These are phyloP conservation scores for Falciphora oryzae DNA, from an alignment of 2,329 filamentous ascomycete species.

Conservation along the genomic window DNA sequence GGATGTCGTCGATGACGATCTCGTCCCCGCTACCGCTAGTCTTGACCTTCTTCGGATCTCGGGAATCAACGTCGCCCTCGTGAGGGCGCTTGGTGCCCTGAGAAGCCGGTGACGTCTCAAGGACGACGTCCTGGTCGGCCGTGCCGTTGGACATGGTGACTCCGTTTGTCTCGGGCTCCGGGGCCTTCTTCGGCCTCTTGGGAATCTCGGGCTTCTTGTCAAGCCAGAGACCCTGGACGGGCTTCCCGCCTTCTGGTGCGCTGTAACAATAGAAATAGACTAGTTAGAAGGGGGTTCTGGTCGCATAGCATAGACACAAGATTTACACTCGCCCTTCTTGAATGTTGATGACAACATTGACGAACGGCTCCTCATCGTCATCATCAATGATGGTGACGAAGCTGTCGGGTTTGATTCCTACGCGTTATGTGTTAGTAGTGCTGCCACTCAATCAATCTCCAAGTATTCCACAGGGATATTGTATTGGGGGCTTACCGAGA, in stretches of 20 bases:
- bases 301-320: conserved; percentile 20
- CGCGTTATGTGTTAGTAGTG: not conserved
- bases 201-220: conserved; percentile 45
- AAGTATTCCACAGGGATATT: not conserved
- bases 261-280: conserved; percentile 27
- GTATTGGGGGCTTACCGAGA: conserved; percentile 49
- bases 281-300: not conserved
- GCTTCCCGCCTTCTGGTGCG: conserved; percentile 40
- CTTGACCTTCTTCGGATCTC: conserved; percentile 44
- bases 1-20: conserved; percentile 14
- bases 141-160: conserved; percentile 35
- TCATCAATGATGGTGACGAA: conserved; percentile 85
- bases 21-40: conserved; percentile 21
- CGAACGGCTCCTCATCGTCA: conserved; percentile 65
- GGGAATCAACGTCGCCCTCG: conserved; percentile 35
- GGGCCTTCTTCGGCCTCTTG: conserved; percentile 43
- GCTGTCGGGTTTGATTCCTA: conserved; percentile 62
- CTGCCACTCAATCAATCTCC: too few relatives aligned
- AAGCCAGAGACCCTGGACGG: conserved; percentile 42
- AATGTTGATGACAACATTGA: conserved; percentile 73
- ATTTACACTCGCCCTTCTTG: conserved; percentile 49
- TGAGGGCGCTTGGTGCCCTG: conserved; percentile 39
- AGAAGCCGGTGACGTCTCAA: conserved; percentile 26
- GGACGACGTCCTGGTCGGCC: conserved; percentile 29
- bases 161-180: conserved; percentile 34